Base-by-base conservation (phyloP, 306 rosid genomes). In the Neltuma alba region DNA sequence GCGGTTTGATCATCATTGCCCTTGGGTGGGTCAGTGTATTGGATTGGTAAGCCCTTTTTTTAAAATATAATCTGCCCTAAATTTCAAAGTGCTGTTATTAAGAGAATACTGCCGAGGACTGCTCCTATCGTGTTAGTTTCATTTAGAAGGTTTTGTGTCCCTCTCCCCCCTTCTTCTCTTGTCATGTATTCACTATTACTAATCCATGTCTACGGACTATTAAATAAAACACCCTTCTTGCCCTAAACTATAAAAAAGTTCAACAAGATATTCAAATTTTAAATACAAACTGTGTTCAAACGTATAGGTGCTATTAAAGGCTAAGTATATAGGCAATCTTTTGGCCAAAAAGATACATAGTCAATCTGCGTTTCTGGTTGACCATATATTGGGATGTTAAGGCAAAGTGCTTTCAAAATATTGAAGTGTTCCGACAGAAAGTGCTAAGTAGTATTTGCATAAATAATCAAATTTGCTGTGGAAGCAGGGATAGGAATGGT, bases 1-100 rank as follows among this genome's bases (percentile, higher is more conserved):
- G 86, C 87, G 91, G 41, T 92, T 90, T 83, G 97, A 92, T 88
- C 97, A 92, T 83, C 97, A 92, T 84, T 92, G 97, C 83, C 97
- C 97, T 71, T 92, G 95, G 95, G 91, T 92, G 58, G 95, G 95
- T 27, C 97, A 92, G 82, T 92, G 95, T 77, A 92, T 92, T 76
- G 97, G 95, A 77, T 52, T 82, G 91, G 97, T 92, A 81, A 85
- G 74, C 20, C 31, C 25, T 16, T 82, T 77, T 76, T 72, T 41
- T 62, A 47, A 36, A 52, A 28, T 57, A 18, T 14, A 9, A 58
- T 30, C 18, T 63, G 33, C 66, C 68, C 61, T 42, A 36, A 37
- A 73, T 27, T 34, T 72, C 42, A 16, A 23, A 33, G 58, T 62
- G 31, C 18, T 13, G 30, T 9, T 71, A 45, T 72, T 34, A 42